These are phyloP conservation scores for Floccularia luteovirens DNA, from an alignment of 768 basidiomycete genomes.

Conservation along the genomic window DNA sequence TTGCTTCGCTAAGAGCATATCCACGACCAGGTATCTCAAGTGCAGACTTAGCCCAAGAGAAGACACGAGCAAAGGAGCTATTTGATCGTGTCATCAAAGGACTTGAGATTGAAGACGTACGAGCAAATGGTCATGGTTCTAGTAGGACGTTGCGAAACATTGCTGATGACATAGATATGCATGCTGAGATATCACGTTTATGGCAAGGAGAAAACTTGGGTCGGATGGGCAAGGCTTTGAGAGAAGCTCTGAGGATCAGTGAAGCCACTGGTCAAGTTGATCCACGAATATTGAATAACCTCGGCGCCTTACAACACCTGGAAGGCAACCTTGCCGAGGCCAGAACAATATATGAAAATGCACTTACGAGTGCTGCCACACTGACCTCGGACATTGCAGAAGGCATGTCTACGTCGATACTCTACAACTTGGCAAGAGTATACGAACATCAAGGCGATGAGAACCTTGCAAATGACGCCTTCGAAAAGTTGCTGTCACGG, in stretches of 20 bases:
- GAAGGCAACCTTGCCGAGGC: constrained; percentile 55
- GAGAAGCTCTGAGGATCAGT: constrained; percentile 64
- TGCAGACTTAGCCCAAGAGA: constrained; percentile 67
- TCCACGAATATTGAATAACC: constrained; percentile 72
- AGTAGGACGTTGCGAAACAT: constrained; percentile 44
- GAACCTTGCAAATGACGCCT: constrained; percentile 74
- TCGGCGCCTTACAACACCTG: constrained; percentile 69
- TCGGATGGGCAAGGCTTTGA: constrained; percentile 63
- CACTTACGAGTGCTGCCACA: constrained; percentile 50
- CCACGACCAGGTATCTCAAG: constrained; percentile 74
- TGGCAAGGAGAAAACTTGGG: constrained; percentile 82
- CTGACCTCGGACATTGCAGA: constrained; percentile 46
- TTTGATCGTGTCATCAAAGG: constrained; percentile 69
- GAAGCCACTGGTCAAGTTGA: constrained; percentile 43
- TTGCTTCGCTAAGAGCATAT: constrained; percentile 82
- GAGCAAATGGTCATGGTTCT: constrained; percentile 30
- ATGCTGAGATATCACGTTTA: constrained; percentile 82
- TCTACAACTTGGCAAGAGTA: constrained; percentile 88
- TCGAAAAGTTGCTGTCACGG: constrained; percentile 75
- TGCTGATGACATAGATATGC: constrained; percentile 78
- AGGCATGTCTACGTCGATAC: constrained; percentile 69
- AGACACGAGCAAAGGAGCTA: constrained; percentile 66
- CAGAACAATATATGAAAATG: constrained; percentile 60
- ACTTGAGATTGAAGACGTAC: constrained; percentile 55
- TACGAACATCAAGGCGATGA: constrained; percentile 82